Base-by-base conservation (phyloP, 1,284 basidiomycete species). In the Coriolopsis trogii region DNA sequence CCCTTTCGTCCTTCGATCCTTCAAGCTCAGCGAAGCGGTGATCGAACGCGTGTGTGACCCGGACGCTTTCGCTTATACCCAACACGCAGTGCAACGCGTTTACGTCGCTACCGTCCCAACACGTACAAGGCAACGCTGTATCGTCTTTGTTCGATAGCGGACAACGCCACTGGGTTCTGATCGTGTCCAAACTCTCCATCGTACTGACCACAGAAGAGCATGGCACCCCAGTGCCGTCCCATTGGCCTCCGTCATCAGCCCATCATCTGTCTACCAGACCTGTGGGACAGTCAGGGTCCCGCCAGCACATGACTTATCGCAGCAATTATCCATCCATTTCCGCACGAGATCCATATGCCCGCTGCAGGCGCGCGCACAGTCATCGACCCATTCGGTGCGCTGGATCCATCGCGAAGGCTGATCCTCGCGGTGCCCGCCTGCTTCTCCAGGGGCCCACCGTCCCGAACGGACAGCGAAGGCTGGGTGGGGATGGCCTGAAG, bases 1-100 rank as follows among this genome's bases (percentile, higher is more conserved):
- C 40, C 47, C 34, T 46, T 44, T 16, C 33, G 20, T n/a, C 33
- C 33, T n/a, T n/a, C 46, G 18, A 50, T 31, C 30, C 49, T 53
- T 46, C 43, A 48, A 58, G 44, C 49, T 54, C 53, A 52, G 49
- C 53, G 53, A 58, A 58, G 53, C 36, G 29, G 44, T 48, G 53
- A 55, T 52, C 30, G 40, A 48, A 44, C 47, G 38, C 44, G 23
- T 44, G 47, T 43, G 51, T 55, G 50, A 58, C 56, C 45, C 50
- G 45, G 47, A 25, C n/a, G 26, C 24, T 25, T 33, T 42, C 50
- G 36, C 34, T 34, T 34, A 18, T 46, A 13, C 31, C 43, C 40
- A 31, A 31, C 31, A 40, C 39, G 31, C 38, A 33, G 40, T 37
- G 24, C 44, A 53, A 45, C 39, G 43, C 40, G 40, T 37, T 23